Conservation (phyloP, 106 monocot genomes). For the Posidonia australis region DNA sequence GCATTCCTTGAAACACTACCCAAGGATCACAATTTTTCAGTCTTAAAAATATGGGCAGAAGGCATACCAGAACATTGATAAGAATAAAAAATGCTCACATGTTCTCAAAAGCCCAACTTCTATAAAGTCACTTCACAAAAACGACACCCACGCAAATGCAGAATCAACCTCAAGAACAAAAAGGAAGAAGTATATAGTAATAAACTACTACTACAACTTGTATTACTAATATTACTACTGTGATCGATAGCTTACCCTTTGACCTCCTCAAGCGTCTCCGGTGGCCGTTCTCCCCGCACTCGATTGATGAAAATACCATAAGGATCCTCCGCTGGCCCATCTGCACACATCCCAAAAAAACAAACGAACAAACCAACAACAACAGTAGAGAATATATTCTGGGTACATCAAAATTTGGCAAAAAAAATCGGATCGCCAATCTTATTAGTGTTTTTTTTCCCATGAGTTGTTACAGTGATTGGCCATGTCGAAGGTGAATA, state of each 20-base stretch:
- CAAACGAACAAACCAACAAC: background rate
- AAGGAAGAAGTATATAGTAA: background rate
- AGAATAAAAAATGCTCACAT: too few species aligned
- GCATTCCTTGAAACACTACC: too few species aligned
- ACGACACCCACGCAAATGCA: too few species aligned
- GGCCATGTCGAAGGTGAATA: conserved; percentile 97
- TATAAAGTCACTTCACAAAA: too few species aligned
- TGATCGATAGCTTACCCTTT: conserved; percentile 68
- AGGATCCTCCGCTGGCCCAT: conserved; percentile 95
- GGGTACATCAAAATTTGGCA: too few species aligned
- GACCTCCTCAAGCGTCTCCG: conserved; percentile 70
- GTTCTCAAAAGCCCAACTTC: too few species aligned
- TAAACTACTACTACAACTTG: too few species aligned
- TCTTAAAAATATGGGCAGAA: too few species aligned
- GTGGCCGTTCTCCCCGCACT: conserved; percentile 74
- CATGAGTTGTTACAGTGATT: conserved; percentile 60
- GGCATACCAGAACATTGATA: too few species aligned
- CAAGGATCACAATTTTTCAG: too few species aligned
- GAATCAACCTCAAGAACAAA: background rate
- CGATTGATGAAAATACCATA: conserved; percentile 94
- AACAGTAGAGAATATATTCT: background rate
- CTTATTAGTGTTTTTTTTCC: background rate
- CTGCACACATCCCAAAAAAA: conserved; percentile 26
- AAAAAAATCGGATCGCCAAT: background rate
- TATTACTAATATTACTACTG: too few species aligned